Base-by-base conservation (phyloP, 2,329 filamentous ascomycete genomes). In the Fusarium verticillioides region DNA sequence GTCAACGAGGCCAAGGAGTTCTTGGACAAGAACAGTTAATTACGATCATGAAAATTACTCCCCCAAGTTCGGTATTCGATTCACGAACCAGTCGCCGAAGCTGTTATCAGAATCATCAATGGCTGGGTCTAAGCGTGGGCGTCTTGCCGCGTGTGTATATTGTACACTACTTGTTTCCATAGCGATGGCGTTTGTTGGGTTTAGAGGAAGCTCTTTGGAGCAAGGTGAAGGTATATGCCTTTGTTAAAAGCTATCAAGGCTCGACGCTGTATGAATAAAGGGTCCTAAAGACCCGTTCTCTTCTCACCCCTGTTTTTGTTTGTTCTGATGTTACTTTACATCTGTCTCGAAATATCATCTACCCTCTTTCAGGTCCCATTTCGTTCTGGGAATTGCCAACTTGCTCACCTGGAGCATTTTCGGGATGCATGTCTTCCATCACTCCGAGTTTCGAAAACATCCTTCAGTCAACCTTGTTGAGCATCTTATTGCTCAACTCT, bases 1-100 rank as follows among this genome's bases (percentile, higher is more conserved):
- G 93, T 99, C 81, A 99, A 99, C 84, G 96, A 99, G 83, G 96
- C 96, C 43, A 99, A 99, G 84, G 96, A 98, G 82, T 90, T 98
- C 72, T 82, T 99, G 75, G 96, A 99, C 82, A 98, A 97, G 60
- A 77, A 75, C 26, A 56, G 69, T 30, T 81, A 69, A 37, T 37
- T n/a, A 66, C 26, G 42, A 69, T 46, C 21, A 54, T 54, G 36
- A 75, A 63, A 68, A 67, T 43, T 40, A 57, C 49, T 52, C 28
- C 30, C 58, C 34, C 34, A 44, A 58, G 50, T 46, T 44, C 56
- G 26, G 56, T 54, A 50, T 60, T 46, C 62, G 58, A 58, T 34
- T 30, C 46, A 26, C 23, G 50, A 61, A 42, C 49, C 30, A 52
- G 39, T 56, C 34, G 56, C 34, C 36, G n/a, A 47, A 59, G 19